Evolutionary conservation across 257 asterid genomes (phyloP), one percentile per base, ranked within the genome.

Genomic region (Nicotiana benthamiana): DNA sequence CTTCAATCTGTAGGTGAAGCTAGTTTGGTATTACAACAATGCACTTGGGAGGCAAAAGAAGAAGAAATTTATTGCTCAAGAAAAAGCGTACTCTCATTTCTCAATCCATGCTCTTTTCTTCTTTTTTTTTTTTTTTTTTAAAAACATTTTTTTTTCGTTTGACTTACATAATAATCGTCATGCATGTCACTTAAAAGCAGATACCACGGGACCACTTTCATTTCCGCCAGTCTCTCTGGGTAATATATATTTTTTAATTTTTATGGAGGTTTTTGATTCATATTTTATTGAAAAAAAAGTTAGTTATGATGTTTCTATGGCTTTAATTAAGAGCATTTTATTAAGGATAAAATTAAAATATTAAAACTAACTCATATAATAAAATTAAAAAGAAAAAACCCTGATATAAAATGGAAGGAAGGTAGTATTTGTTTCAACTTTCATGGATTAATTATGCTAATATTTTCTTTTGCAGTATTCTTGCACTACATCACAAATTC

Each of bases 21-120:
- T 93, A 84, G 93, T 40, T 40, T 40, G 48, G 48, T 40, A 40
- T 40, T 40, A 40, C 48, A 40, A 40, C 48, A 40, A 40, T 79
- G 97, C 97, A 84, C 97, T 94, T 74, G 97, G 98, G 75, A 92
- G 95, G 89, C 97, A 95, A 34, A 79, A 94, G 82, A 94, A 94
- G 92, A 94, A 94, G 87, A 94, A 94, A 82, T 94, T 94, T 85
- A 93, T 94, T 74, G 96, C 98, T 80, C 97, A 97, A 52, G 20
- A 80, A 68, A 92, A 94, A 92, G 86, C 98, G 97, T 94, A 90
- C 85, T 68, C 48, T 54, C 46, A 34, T 80, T 85, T 34, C 64
- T 53, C 6, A 34, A 75, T 11, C 30, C 62, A 27, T 24, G 17
- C 67, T 56, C 18, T 32, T 43, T 12, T 51, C 10, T 48, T 12